phyloP scores from a whole-genome alignment of 805 yeast genomes.

The Candida silvatica region DNA sequence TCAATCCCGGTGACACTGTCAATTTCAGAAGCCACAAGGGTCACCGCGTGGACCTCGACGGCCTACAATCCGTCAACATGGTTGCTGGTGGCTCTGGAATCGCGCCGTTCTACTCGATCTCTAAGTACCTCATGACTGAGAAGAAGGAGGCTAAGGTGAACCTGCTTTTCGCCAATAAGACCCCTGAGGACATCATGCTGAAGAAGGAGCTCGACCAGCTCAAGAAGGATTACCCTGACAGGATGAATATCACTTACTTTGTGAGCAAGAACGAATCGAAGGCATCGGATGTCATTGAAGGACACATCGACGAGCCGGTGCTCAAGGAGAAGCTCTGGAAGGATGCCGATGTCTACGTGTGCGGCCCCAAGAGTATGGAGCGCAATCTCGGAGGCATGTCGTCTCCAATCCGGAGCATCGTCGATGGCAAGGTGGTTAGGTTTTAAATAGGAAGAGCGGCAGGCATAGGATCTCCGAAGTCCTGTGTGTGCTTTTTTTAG shows the following conservation, averaged over 20 bases:
- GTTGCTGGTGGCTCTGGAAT: conserved; percentile 8
- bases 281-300: not conserved
- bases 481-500: no score
- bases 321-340: not conserved
- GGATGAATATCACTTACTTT: conserved; percentile 4
- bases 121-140: conserved; percentile 2
- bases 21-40: conserved; percentile 3
- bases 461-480: no score
- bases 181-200: not conserved
- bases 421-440: no score
- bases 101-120: conserved; percentile 5
- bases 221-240: conserved; percentile 10
- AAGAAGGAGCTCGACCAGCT: conserved; percentile 24
- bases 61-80: conserved; percentile 3
- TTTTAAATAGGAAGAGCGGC: no score
- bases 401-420: no score
- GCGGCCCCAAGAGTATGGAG: not conserved
- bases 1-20: conserved; percentile 4
- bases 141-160: conserved; percentile 1
- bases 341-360: not conserved
- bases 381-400: no score
- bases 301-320: not conserved
- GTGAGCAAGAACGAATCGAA: not conserved
- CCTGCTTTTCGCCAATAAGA: conserved; percentile 1
- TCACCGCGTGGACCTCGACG: not conserved